These are phyloP conservation scores for Pilaira anomala DNA, from an alignment of 192 early-diverging fungal genomes.

Conservation along the genomic window DNA sequence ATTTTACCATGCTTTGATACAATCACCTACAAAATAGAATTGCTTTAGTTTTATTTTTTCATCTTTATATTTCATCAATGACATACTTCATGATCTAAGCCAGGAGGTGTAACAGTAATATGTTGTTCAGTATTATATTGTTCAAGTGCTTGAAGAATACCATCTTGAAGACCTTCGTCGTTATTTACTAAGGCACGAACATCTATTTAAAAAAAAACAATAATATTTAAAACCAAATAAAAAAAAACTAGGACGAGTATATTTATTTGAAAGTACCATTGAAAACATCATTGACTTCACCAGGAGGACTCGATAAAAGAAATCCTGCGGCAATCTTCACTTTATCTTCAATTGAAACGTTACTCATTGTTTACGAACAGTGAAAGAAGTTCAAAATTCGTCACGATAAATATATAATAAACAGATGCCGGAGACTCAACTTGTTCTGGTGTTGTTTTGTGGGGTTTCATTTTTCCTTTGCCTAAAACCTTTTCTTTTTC, in stretches of 20 bases:
- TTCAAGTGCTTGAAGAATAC: conserved; percentile 65
- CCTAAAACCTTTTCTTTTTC: background rate
- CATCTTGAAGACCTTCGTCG: conserved; percentile 68
- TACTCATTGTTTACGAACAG: conserved; percentile 18
- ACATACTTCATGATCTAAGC: conserved; percentile 47
- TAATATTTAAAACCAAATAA: background rate
- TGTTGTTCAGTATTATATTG: conserved; percentile 86
- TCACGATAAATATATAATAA: too few relatives aligned
- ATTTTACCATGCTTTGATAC: conserved; percentile 72
- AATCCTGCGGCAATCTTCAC: conserved; percentile 75
- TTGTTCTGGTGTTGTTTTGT: background rate
- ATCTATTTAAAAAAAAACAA: conserved; percentile 54
- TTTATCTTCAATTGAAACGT: conserved; percentile 51
- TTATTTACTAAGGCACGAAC: conserved; percentile 80
- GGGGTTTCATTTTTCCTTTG: background rate
- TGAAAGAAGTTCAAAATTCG: too few relatives aligned
- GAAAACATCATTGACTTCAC: conserved; percentile 95
- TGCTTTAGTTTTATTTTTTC: background rate
- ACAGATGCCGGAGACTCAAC: too few relatives aligned
- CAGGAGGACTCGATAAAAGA: conserved; percentile 87
- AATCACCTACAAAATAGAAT: conserved; percentile 53
- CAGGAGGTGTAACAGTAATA: conserved; percentile 68
- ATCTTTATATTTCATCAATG: background rate
- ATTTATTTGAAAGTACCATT: conserved; percentile 62
- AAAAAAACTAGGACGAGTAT: background rate